phyloP scores from a whole-genome alignment of 441 rosid genomes.

The Biscutella laevigata region DNA sequence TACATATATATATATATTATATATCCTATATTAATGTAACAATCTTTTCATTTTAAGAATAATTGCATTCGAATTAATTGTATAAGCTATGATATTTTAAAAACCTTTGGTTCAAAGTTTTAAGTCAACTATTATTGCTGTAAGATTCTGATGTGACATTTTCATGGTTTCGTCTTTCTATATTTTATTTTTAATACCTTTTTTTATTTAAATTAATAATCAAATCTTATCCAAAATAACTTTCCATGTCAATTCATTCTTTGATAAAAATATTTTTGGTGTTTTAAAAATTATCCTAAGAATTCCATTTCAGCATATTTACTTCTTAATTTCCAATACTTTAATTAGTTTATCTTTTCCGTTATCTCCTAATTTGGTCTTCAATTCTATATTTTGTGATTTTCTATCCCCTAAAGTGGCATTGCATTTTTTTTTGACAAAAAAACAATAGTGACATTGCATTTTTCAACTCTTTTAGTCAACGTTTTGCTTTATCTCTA shows the following conservation, averaged over 20 bases:
- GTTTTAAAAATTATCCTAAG: background rate
- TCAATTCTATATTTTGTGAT: too few species aligned
- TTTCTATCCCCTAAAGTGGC: background rate
- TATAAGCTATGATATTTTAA: background rate
- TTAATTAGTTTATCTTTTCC: background rate
- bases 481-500: too few species aligned
- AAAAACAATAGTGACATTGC: too few species aligned
- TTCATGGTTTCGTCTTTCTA: background rate
- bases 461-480: too few species aligned
- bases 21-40: too few species aligned
- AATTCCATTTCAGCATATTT: background rate
- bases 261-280: background rate
- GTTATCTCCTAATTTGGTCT: background rate
- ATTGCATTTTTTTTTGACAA: too few species aligned
- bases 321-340: too few species aligned
- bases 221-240: conserved; percentile 12
- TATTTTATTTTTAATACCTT: background rate
- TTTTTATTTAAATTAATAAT: background rate
- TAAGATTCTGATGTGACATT: background rate
- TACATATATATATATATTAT: too few species aligned
- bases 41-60: too few species aligned
- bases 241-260: background rate
- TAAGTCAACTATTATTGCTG: background rate
- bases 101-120: background rate
- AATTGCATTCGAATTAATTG: too few species aligned